Evolutionary conservation across 2,329 filamentous ascomycete genomes (phyloP), one percentile per base, ranked within the genome.

Genomic region (Aspergillus japonicus): DNA sequence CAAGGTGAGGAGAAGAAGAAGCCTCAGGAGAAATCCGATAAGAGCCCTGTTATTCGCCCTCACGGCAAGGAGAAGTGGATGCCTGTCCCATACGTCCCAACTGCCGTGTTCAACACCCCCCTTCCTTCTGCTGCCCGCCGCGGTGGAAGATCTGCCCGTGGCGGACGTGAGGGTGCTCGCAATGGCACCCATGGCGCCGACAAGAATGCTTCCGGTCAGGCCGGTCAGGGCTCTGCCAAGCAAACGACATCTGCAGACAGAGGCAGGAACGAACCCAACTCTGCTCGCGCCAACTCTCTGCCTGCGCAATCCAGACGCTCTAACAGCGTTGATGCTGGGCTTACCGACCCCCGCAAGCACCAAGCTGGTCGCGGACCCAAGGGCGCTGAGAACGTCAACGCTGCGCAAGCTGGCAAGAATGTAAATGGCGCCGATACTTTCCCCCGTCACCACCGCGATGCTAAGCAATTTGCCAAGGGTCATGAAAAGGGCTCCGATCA

Each of bases 61-160:
- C 81, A 85, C 62, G 81, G 84, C 58, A 96, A 96, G 80, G 87
- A 90, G 69, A 91, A 92, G 70, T 98, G 95, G 94, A 87, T 91
- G 60, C 84, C 87, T 1, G 85, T 97, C 59, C 86, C 89, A 35
- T 94, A 93, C 70, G 91, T 91, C 12, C 94, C 92, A 8, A 89
- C 87, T 14, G 92, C 95, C 52, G 88, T 88, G 59, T 98, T 96
- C 76, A 89, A 91, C 73, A 97, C 95, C 0, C 91, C 90, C 29
- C 75, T 96, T 39, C 80, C 80, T 12, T 67, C 77, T 49, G 73
- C 78, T 62, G 77, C 80, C 54, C 79, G 83, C 58, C 80, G 83
- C 67, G 83, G 84, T 56, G 83, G 85, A 62, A 80, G 84, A 68
- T 77, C 81, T 56, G 77, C 82, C 57, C 83, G 86, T 71, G 83